phyloP scores from a whole-genome alignment of 208 protist species.

The Tetramitus jugosus region DNA sequence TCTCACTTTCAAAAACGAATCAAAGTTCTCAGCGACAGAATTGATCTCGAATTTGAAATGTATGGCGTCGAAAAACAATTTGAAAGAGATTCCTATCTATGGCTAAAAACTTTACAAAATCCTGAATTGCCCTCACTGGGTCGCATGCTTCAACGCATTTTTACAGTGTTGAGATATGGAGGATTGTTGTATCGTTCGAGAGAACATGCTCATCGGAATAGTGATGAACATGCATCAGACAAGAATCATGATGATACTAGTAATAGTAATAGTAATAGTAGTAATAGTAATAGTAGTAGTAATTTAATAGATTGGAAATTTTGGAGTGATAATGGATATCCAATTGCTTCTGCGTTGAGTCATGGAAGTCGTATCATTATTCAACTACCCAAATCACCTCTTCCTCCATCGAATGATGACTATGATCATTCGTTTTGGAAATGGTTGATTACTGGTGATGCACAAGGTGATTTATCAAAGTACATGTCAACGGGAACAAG shows the following conservation, averaged over 20 bases:
- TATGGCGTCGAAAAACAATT: background rate
- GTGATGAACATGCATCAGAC: background rate
- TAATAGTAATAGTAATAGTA: background rate
- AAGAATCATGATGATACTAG: background rate
- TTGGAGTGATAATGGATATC: background rate
- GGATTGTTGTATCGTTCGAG: background rate
- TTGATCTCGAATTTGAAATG: background rate
- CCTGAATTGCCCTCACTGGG: background rate
- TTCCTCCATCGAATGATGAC: too few species aligned
- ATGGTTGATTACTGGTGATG: slow-evolving; percentile 1
- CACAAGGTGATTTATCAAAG: background rate
- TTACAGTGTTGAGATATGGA: slow-evolving; percentile 19
- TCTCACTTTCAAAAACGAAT: too few species aligned
- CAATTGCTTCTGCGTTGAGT: background rate
- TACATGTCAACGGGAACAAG: background rate
- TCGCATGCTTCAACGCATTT: background rate
- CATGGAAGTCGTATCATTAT: slow-evolving; percentile 13
- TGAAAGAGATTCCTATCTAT: background rate
- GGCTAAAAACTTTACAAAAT: background rate
- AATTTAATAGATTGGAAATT: background rate
- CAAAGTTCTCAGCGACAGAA: too few species aligned
- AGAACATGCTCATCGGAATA: background rate
- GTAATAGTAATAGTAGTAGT: background rate
- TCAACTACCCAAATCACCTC: background rate
- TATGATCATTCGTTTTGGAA: slow-evolving; percentile 21